phyloP scores from a whole-genome alignment of 2,329 filamentous ascomycete species.

The Alternaria postmessia region DNA sequence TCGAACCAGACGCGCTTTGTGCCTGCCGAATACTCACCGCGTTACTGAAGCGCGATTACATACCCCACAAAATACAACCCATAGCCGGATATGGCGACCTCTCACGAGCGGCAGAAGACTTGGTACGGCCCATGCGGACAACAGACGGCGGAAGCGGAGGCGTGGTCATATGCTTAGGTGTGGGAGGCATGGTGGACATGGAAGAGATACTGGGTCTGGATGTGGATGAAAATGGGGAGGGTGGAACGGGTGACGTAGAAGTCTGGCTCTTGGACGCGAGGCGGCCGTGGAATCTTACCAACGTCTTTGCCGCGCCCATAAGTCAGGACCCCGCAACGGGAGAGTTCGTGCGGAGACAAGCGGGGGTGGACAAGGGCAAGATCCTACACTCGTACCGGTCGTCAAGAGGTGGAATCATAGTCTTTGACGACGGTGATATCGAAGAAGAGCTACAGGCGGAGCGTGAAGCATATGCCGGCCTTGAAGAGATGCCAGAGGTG shows the following conservation, averaged over 20 bases:
- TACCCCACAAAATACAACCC: constrained; percentile 96
- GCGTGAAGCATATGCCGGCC: constrained; percentile 81
- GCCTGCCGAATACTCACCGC: constrained; percentile 92
- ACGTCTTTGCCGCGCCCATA: constrained; percentile 79
- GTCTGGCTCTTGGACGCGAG: constrained; percentile 94
- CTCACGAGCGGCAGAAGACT: constrained; percentile 76
- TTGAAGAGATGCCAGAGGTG: constrained; percentile 89
- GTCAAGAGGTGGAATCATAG: constrained; percentile 85
- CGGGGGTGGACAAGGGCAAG: constrained; percentile 76
- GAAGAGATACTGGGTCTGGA: constrained; percentile 80
- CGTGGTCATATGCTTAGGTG: constrained; percentile 88
- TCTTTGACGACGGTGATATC: constrained; percentile 96
- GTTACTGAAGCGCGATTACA: constrained; percentile 96
- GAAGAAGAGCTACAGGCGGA: constrained; percentile 80
- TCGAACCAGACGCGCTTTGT: constrained; percentile 94
- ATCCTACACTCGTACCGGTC: constrained; percentile 76
- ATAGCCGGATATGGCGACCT: constrained; percentile 93
- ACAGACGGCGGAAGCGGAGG: constrained; percentile 84
- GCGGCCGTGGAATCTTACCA: constrained; percentile 92
- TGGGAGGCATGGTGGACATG: constrained; percentile 90
- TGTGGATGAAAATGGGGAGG: constrained; percentile 68
- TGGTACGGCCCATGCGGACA: constrained; percentile 87
- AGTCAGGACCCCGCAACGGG: constrained; percentile 57
- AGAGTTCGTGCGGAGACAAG: constrained; percentile 60
- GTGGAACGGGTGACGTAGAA: constrained; percentile 81